Conservation (phyloP, 768 basidiomycete genomes). For the Melanogaster broomeanus region DNA sequence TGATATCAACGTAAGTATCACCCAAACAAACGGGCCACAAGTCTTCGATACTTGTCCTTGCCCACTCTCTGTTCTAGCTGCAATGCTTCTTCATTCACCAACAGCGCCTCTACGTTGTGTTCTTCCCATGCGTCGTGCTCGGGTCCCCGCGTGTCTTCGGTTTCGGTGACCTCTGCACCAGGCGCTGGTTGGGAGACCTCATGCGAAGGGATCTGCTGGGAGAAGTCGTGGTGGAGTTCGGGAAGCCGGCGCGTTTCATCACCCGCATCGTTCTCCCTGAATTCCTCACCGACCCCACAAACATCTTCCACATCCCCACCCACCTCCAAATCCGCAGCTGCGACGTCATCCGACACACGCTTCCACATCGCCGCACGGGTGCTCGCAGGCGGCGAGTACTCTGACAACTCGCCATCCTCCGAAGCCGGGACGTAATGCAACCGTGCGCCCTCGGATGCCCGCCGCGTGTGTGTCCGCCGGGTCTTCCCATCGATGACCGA, state of each 20-base stretch:
- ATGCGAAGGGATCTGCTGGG: not conserved
- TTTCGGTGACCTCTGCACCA: not conserved
- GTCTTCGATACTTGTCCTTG: conserved; percentile 7
- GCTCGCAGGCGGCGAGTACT: conserved; percentile 31
- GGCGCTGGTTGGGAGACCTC: not conserved
- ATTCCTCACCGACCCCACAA: conserved; percentile 11
- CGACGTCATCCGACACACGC: not conserved
- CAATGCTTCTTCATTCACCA: conserved; percentile 5
- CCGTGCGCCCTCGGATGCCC: not conserved
- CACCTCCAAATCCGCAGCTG: not conserved
- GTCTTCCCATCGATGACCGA: not conserved
- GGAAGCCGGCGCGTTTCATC: not conserved
- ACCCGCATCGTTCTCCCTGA: not conserved
- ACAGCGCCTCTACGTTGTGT: not conserved
- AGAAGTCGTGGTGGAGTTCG: conserved; percentile 9
- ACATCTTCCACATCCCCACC: not conserved
- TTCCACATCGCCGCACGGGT: conserved; percentile 30
- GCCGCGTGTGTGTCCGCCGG: not conserved
- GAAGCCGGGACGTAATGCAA: conserved; percentile 13
- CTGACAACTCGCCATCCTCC: conserved; percentile 14
- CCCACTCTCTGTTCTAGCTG: conserved; percentile 20
- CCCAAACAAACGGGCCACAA: conserved; percentile 12
- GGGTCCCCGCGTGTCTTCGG: not conserved
- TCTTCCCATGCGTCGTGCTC: not conserved
- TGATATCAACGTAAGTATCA: not conserved